These are phyloP conservation scores for Melanopsichium pennsylvanicum DNA, from an alignment of 1,284 basidiomycete species.

Conservation along the genomic window DNA sequence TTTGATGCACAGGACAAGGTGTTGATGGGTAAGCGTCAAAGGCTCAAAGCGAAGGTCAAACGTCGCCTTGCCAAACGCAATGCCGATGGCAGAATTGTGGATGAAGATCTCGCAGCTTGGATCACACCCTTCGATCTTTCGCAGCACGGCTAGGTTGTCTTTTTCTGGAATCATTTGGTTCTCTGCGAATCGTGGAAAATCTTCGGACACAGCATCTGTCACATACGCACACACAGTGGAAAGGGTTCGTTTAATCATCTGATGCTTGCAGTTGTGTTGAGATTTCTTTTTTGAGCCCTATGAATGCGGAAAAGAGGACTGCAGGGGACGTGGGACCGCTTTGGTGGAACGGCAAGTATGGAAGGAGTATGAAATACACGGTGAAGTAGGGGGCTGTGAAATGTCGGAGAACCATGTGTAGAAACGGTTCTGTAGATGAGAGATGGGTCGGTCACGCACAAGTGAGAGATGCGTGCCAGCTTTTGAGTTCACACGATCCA, in stretches of 20 bases:
- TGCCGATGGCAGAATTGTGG: slow-evolving; percentile 45
- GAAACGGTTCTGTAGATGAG: not conserved
- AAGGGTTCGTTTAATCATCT: slow-evolving; percentile 23
- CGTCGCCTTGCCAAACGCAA: slow-evolving; percentile 44
- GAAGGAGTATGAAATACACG: slow-evolving; percentile 36
- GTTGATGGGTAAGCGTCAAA: slow-evolving; percentile 40
- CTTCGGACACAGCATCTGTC: too few relatives aligned
- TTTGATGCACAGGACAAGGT: slow-evolving; percentile 39
- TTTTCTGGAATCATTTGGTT: too few relatives aligned
- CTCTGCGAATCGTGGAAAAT: too few relatives aligned
- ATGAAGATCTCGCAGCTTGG: slow-evolving; percentile 52
- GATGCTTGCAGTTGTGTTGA: slow-evolving; percentile 39
- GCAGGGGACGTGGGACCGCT: slow-evolving; percentile 9
- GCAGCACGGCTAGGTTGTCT: slow-evolving; percentile 35
- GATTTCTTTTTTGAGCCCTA: slow-evolving; percentile 44
- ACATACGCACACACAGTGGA: not conserved
- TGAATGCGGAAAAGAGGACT: slow-evolving; percentile 31
- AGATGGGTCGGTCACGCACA: slow-evolving; percentile 2
- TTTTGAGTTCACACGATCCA: slow-evolving; percentile 23
- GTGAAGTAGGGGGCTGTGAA: slow-evolving; percentile 13
- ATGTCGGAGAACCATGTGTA: not conserved
- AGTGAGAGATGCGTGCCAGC: slow-evolving; percentile 1
- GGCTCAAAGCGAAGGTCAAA: slow-evolving; percentile 48
- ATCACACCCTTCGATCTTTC: slow-evolving; percentile 54
- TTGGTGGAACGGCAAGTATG: slow-evolving; percentile 10